Conservation (phyloP, 73 alveolate genomes). For the Paramecium primaurelia region DNA sequence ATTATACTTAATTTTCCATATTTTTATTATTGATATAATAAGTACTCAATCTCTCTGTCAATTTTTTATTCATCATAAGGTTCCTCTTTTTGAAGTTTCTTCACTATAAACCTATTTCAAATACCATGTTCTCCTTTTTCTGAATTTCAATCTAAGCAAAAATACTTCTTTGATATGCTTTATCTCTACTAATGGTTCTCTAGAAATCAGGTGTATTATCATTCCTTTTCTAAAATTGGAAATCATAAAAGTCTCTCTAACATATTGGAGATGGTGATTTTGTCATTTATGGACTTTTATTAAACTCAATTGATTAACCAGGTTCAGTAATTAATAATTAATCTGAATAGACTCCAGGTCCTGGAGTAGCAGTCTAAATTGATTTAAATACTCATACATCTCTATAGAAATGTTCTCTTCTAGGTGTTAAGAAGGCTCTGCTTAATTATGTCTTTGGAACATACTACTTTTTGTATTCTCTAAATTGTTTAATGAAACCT, state of each 20-base stretch:
- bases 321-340: background rate
- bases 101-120: background rate
- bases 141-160: conserved; percentile 43
- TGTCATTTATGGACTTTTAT: background rate
- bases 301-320: background rate
- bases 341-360: conserved; percentile 21
- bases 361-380: background rate
- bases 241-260: conserved; percentile 5
- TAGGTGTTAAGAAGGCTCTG: conserved; percentile 1
- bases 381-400: background rate
- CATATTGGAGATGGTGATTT: background rate
- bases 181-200: conserved; percentile 37
- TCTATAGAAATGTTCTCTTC: conserved; percentile 31
- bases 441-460: background rate
- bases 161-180: conserved; percentile 36
- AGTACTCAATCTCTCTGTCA: background rate
- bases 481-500: conserved; percentile 24
- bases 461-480: background rate
- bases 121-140: background rate
- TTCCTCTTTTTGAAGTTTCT: conserved; percentile 12
- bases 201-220: background rate
- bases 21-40: background rate
- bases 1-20: conserved; percentile 2
- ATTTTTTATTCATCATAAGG: conserved; percentile 26
- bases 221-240: background rate